Evolutionary conservation across 495 filamentous ascomycete genomes (phyloP).

Genomic region (Alectoria sarmentosa): DNA sequence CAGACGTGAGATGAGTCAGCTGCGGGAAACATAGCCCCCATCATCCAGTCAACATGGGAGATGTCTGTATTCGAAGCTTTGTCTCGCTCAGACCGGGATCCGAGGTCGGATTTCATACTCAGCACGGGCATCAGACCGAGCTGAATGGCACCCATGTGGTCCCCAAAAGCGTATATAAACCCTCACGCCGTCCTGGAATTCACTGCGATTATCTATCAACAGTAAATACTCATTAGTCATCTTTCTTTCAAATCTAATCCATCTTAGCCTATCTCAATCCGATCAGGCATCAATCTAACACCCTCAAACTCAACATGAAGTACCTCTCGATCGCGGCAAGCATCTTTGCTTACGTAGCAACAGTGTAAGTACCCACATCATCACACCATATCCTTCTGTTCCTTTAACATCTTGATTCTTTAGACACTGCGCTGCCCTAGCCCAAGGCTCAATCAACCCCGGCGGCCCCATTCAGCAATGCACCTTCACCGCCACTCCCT

Average conservation of each 20-base stretch:
- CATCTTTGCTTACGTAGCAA: slow-evolving; percentile 5
- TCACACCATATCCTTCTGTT: neutral
- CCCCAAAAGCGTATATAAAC: neutral
- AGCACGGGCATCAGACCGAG: neutral
- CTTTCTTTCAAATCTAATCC: neutral
- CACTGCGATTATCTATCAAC: neutral
- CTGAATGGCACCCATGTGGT: neutral
- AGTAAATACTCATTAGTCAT: neutral
- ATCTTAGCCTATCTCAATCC: neutral
- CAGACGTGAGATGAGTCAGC: neutral
- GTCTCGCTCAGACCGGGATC: neutral
- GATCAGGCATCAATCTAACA: neutral
- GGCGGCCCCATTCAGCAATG: neutral
- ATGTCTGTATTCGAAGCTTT: neutral
- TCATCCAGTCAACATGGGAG: neutral
- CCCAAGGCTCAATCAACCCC: neutral
- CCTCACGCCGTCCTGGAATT: neutral
- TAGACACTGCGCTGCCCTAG: neutral
- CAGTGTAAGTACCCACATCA: neutral
- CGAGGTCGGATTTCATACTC: neutral
- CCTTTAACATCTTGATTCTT: slow-evolving; percentile 3
- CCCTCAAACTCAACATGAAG: slow-evolving; percentile 4
- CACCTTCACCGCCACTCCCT: slow-evolving; percentile 9
- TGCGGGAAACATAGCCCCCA: neutral
- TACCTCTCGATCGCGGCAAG: slow-evolving; percentile 7